phyloP scores from a whole-genome alignment of 805 yeast genomes.

The Wickerhamiella kazuoi region DNA sequence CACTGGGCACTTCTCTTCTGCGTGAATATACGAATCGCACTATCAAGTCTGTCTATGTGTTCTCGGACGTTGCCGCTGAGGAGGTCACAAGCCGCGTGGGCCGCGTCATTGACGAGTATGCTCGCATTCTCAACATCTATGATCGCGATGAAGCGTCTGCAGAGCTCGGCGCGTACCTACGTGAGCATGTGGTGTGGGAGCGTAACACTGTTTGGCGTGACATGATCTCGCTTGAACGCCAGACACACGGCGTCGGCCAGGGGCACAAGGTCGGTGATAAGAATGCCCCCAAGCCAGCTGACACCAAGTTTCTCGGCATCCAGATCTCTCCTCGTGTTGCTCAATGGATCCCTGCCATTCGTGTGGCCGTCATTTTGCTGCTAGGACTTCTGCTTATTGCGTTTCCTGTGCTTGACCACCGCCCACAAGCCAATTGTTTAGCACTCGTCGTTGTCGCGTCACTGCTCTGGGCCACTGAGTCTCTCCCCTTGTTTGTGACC shows the following conservation, averaged over 20 bases:
- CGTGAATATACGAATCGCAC: conserved; percentile 34
- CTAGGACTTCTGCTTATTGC: conserved; percentile 33
- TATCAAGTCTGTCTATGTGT: conserved; percentile 35
- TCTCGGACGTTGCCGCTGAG: conserved; percentile 30
- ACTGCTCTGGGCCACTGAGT: conserved; percentile 87
- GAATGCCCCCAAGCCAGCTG: background rate
- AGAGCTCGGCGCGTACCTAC: conserved; percentile 34
- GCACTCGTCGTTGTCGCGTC: conserved; percentile 72
- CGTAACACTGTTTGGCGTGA: conserved; percentile 97
- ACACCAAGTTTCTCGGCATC: conserved; percentile 1
- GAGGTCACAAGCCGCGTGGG: conserved; percentile 36
- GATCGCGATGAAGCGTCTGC: conserved; percentile 30
- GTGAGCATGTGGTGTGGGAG: conserved; percentile 95
- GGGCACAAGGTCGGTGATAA: conserved; percentile 14
- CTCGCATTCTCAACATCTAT: conserved; percentile 30
- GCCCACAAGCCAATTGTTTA: conserved; percentile 61
- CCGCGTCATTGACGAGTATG: conserved; percentile 36
- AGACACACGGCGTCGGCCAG: conserved; percentile 49
- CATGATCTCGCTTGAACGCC: conserved; percentile 78
- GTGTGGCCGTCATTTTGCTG: conserved; percentile 9
- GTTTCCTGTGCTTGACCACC: conserved; percentile 29
- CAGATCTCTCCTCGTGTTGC: conserved; percentile 8
- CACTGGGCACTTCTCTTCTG: conserved; percentile 43
- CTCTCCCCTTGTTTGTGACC: conserved; percentile 82
- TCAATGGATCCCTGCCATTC: background rate